Conservation (phyloP, 371 early-diverging fungal genomes). For the Circinella umbellata region DNA sequence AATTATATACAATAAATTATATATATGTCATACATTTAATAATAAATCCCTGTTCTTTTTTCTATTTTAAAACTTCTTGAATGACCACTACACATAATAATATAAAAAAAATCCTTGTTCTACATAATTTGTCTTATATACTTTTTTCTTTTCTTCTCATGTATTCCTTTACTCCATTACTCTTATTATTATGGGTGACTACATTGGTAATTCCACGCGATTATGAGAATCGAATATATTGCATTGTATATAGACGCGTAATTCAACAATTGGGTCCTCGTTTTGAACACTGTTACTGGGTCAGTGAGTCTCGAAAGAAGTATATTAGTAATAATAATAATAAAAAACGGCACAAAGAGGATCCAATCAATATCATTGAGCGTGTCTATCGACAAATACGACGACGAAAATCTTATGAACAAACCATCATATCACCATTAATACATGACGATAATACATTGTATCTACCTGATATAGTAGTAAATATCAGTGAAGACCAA, state of each 20-base stretch:
- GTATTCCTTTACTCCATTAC: neutral
- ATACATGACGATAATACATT: constrained; percentile 20
- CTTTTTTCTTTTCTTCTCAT: neutral
- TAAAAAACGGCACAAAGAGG: neutral
- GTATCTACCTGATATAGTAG: constrained; percentile 21
- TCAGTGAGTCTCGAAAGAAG: constrained; percentile 39
- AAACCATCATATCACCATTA: constrained; percentile 25
- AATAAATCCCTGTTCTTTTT: no score
- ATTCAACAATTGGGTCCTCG: constrained; percentile 51
- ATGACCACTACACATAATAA: no score
- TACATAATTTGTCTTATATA: neutral
- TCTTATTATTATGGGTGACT: neutral
- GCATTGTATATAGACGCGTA: constrained; percentile 52
- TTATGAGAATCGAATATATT: constrained; percentile 49
- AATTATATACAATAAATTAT: no score
- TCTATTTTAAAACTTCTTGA: no score
- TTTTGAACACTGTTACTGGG: constrained; percentile 66
- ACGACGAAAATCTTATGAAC: constrained; percentile 33
- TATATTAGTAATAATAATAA: constrained; percentile 1
- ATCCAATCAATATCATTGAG: constrained; percentile 24
- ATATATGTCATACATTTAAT: no score
- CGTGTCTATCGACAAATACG: constrained; percentile 37
- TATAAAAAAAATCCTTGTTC: neutral
- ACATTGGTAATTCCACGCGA: constrained; percentile 20
- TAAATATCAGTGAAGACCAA: constrained; percentile 27